These are phyloP conservation scores for Pythium oligandrum DNA, from an alignment of 352 stramenopile species.

Conservation along the genomic window DNA sequence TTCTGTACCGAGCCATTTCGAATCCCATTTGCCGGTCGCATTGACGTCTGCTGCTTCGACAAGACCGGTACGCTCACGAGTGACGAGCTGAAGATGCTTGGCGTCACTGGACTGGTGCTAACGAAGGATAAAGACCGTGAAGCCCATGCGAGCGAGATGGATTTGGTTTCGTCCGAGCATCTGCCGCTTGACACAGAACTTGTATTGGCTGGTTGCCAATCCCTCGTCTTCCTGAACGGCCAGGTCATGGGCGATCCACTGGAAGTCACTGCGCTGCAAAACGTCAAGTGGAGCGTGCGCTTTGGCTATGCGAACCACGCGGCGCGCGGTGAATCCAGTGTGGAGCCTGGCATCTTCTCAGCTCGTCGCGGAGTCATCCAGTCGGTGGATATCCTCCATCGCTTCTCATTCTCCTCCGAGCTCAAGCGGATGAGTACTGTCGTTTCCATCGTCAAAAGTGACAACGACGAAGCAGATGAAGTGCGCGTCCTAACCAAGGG, in stretches of 20 bases:
- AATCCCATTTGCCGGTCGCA: conserved; percentile 89
- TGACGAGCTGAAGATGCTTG: conserved; percentile 80
- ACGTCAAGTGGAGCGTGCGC: conserved; percentile 56
- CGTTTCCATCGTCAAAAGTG: conserved; percentile 25
- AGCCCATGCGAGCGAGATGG: conserved; percentile 16
- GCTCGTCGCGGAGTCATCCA: conserved; percentile 23
- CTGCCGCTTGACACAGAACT: conserved; percentile 33
- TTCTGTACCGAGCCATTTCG: conserved; percentile 95
- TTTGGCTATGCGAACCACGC: conserved; percentile 15
- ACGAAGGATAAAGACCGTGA: neutral
- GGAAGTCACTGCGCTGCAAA: conserved; percentile 88
- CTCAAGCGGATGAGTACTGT: conserved; percentile 92
- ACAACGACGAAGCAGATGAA: conserved; percentile 30
- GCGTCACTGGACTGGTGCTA: conserved; percentile 24
- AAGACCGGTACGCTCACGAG: conserved; percentile 95
- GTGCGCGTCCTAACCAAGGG: conserved; percentile 87
- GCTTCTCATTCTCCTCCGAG: conserved; percentile 87
- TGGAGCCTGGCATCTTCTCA: conserved; percentile 30
- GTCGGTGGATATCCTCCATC: conserved; percentile 61
- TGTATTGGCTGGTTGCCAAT: conserved; percentile 86
- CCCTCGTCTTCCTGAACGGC: conserved; percentile 86
- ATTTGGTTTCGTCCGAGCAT: conserved; percentile 27
- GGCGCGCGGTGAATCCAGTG: conserved; percentile 1
- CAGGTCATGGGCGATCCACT: conserved; percentile 91
- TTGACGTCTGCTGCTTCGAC: conserved; percentile 93